phyloP scores from a whole-genome alignment of 768 basidiomycete genomes.

The Pisolithus sp. region DNA sequence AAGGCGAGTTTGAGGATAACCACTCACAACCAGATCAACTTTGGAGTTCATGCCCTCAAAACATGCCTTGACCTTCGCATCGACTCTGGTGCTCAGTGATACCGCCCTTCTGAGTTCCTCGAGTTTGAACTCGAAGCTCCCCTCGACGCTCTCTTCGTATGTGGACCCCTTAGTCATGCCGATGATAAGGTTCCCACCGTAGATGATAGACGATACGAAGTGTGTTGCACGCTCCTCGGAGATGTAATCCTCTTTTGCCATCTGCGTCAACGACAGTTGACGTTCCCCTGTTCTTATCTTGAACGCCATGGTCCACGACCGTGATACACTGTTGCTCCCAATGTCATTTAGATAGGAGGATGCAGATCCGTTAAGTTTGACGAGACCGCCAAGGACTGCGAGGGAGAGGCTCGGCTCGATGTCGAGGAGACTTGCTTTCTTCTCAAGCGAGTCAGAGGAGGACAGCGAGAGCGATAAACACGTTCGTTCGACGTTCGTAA shows the following conservation, averaged over 20 bases:
- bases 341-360: not conserved
- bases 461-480: not conserved
- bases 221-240: not conserved
- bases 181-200: not conserved
- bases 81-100: not conserved
- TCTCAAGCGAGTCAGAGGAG: not conserved
- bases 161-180: conserved; percentile 12
- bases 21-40: not conserved
- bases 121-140: conserved; percentile 8
- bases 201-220: not conserved
- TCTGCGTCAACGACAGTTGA: not conserved
- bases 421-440: not conserved
- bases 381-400: not conserved
- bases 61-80: not conserved
- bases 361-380: not conserved
- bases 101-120: conserved; percentile 12
- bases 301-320: not conserved
- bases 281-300: not conserved
- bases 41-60: not conserved
- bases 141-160: conserved; percentile 11
- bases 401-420: not conserved
- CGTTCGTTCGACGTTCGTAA: not conserved
- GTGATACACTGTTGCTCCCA: not conserved
- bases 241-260: not conserved
- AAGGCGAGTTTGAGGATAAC: not conserved